Evolutionary conservation across 305 asterid genomes (phyloP).

Genomic region (Fraxinus dipetala): DNA sequence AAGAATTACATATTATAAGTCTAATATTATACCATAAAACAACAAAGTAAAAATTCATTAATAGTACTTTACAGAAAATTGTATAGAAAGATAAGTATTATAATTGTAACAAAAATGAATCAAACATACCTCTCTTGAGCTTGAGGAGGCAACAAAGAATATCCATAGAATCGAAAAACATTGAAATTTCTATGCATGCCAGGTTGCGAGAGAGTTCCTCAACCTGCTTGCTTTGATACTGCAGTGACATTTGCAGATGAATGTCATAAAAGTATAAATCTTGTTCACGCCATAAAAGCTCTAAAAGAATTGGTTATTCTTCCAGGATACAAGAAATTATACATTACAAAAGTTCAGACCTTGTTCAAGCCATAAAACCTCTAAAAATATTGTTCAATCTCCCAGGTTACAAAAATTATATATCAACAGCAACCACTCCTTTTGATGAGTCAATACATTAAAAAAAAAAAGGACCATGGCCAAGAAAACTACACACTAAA

Average conservation of each 20-base stretch:
- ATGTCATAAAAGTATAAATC: conserved; percentile 13
- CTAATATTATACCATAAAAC: neutral
- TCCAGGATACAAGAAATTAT: neutral
- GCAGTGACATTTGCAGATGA: conserved; percentile 34
- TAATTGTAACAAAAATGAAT: neutral
- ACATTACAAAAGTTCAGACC: neutral
- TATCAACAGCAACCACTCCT: neutral
- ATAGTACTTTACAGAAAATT: neutral
- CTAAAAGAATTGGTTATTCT: neutral
- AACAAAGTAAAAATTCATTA: neutral
- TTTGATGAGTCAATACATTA: neutral
- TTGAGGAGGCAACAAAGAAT: conserved; percentile 22
- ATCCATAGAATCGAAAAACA: conserved; percentile 31
- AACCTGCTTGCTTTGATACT: conserved; percentile 39
- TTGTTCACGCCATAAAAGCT: neutral
- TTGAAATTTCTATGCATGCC: conserved; percentile 30
- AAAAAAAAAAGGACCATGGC: neutral
- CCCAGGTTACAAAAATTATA: neutral
- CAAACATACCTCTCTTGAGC: neutral
- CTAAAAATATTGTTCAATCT: neutral
- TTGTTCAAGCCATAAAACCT: neutral
- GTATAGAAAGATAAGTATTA: neutral
- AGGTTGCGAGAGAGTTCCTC: conserved; percentile 31
- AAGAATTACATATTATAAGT: neutral
- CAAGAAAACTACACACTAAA: neutral